Evolutionary conservation across 495 filamentous ascomycete species (phyloP).

Genomic region (Hypoxylon crocopeplum): DNA sequence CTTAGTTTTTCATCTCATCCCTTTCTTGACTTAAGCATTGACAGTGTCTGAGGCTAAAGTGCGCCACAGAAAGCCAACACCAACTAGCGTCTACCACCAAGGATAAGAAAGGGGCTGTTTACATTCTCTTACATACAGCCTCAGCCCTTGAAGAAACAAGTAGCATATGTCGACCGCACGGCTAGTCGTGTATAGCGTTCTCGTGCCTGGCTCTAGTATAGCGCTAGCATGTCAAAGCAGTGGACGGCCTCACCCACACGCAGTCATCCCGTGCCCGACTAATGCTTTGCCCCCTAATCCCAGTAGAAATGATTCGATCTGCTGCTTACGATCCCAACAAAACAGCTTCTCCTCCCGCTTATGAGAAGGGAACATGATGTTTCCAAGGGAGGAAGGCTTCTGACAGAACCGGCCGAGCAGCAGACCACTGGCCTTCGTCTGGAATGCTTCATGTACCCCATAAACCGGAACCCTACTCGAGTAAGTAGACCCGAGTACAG

Average conservation of each 20-base stretch:
- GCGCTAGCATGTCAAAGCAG: constrained; percentile 2
- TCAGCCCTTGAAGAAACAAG: background rate
- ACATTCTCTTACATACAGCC: background rate
- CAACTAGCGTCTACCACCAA: background rate
- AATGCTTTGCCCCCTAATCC: constrained; percentile 1
- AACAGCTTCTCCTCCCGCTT: background rate
- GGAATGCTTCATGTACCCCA: constrained; percentile 22
- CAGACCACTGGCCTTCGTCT: constrained; percentile 8
- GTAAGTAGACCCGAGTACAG: no score
- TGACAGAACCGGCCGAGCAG: background rate
- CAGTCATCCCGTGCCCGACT: background rate
- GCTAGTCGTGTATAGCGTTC: background rate
- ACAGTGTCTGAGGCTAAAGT: background rate
- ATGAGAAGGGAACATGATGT: background rate
- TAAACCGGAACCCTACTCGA: background rate
- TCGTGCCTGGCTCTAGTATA: constrained; percentile 5
- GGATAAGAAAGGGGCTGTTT: background rate
- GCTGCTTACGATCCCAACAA: background rate
- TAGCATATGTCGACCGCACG: background rate
- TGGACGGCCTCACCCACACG: background rate
- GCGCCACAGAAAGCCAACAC: background rate
- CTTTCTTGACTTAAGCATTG: background rate
- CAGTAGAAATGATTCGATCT: constrained; percentile 4
- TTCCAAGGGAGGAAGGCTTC: background rate
- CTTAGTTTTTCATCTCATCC: background rate